These are phyloP conservation scores for Rhizopogon sp. DNA, from an alignment of 768 basidiomycete genomes.

Conservation along the genomic window DNA sequence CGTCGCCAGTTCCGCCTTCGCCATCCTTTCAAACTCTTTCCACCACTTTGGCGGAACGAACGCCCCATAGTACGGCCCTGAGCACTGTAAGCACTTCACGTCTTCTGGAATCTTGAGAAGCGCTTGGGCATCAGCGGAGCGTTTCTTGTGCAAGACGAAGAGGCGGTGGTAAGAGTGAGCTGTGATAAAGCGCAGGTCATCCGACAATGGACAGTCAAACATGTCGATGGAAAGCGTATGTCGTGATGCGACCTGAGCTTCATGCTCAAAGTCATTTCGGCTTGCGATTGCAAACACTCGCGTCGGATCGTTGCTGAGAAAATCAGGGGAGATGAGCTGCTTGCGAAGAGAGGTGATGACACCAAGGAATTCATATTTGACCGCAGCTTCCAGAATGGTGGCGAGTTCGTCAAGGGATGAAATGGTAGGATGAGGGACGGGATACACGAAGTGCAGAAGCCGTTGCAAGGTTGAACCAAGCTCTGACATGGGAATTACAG, in stretches of 20 bases:
- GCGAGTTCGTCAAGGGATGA: conserved; percentile 49
- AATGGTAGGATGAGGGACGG: conserved; percentile 49
- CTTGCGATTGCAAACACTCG: conserved; percentile 71
- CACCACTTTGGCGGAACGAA: conserved; percentile 65
- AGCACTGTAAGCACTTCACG: conserved; percentile 67
- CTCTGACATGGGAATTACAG: conserved; percentile 56
- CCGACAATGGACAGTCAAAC: conserved; percentile 51
- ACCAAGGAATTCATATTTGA: conserved; percentile 58
- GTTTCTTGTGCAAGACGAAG: conserved; percentile 52
- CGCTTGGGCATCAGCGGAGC: conserved; percentile 43
- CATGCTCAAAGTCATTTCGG: conserved; percentile 58
- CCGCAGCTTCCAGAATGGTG: conserved; percentile 44
- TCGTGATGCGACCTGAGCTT: conserved; percentile 55
- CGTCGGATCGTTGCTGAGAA: conserved; percentile 43
- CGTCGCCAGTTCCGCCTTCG: conserved; percentile 49
- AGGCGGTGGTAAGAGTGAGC: conserved; percentile 68
- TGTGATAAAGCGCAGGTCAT: conserved; percentile 61
- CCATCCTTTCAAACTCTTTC: conserved; percentile 52
- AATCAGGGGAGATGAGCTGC: conserved; percentile 45
- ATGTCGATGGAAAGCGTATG: conserved; percentile 51
- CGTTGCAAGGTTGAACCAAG: conserved; percentile 35
- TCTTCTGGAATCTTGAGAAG: conserved; percentile 42
- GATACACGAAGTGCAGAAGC: conserved; percentile 60
- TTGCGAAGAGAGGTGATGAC: conserved; percentile 45
- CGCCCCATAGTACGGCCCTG: conserved; percentile 40